Evolutionary conservation across 1,139 yeast species (phyloP), one percentile per base, ranked within the genome.

Genomic region (Sugiyamaella paludigena): DNA sequence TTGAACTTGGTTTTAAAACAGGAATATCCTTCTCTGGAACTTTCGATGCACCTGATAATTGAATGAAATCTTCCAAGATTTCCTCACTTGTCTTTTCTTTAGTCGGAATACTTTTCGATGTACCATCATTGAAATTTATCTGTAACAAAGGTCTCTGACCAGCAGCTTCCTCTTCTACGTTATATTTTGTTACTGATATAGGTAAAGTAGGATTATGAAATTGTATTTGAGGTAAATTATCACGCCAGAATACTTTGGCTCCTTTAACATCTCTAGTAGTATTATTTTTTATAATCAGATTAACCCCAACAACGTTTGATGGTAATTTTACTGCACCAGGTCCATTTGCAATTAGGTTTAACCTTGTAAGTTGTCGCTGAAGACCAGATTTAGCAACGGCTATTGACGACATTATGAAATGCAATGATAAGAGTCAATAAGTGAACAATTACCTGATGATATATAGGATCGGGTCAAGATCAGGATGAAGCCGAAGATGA

Each of bases 171-270:
- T 50, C 55, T 9, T 61, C 56, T 11, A 52, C 58, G 28, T 53
- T 50, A 28, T 49, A 34, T 27, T 41, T 44, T n/a, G 36, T 47
- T 19, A 88, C 84, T 28, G 79, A 74, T 51, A 87, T 81, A 32
- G 80, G 77, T 31, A 86, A 64, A 37, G 73, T 71, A 29, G 92
- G 92, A 67, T 89, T 89, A 70, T 87, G 91, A 68, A 86, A 89
- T 64, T 82, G 84, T 52, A 89, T 73, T 11, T 88, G 81, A 16
- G 95, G 95, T 51, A 88, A 72, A 66, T 81, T 78, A 45, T 74
- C 71, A 60, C 79, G 80, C 94, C 95, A 86, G 68, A 89, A 87
- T 55, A 72, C 72, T 48, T 78, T 70, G 10, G 67, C 65, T 10
- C 68, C 62, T 19, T 34, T 42, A 10, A 15, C 31, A 12, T 31